These are phyloP conservation scores for Sugiyamaella marilandica DNA, from an alignment of 805 yeast genomes.

Conservation along the genomic window DNA sequence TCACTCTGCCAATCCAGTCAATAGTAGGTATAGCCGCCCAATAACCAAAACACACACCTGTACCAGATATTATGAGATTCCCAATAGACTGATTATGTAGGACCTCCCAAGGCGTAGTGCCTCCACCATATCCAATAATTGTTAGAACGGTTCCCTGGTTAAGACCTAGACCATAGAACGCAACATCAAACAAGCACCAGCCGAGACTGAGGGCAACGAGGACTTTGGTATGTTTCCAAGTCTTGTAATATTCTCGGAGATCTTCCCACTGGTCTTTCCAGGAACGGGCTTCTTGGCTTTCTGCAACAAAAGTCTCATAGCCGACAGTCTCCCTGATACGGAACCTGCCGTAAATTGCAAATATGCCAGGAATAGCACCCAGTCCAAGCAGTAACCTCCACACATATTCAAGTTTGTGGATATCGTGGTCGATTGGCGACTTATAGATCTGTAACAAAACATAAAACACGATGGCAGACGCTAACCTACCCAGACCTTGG, in stretches of 20 bases:
- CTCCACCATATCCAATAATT: slow-evolving; percentile 79
- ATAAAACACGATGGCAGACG: slow-evolving; percentile 68
- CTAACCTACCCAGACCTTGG: slow-evolving; percentile 91
- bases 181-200: slow-evolving; percentile 88
- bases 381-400: slow-evolving; percentile 91
- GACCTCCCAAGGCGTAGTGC: slow-evolving; percentile 60
- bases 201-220: slow-evolving; percentile 85
- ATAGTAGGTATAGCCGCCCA: slow-evolving; percentile 79
- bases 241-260: slow-evolving; percentile 61
- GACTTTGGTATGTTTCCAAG: slow-evolving; percentile 85
- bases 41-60: slow-evolving; percentile 93
- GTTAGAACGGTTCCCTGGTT: slow-evolving; percentile 75
- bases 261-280: slow-evolving; percentile 38
- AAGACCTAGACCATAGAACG: slow-evolving; percentile 82
- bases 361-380: slow-evolving; percentile 82
- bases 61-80: slow-evolving; percentile 86
- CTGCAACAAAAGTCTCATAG: slow-evolving; percentile 27
- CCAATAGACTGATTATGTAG: slow-evolving; percentile 82
- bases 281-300: not conserved
- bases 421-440: not conserved
- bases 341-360: slow-evolving; percentile 71
- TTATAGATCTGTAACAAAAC: not conserved
- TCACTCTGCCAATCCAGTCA: slow-evolving; percentile 80
- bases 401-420: slow-evolving; percentile 34
- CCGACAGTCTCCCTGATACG: slow-evolving; percentile 69